Evolutionary conservation across 108 stramenopile species (phyloP).

Genomic region (Conticribra weissflogii): DNA sequence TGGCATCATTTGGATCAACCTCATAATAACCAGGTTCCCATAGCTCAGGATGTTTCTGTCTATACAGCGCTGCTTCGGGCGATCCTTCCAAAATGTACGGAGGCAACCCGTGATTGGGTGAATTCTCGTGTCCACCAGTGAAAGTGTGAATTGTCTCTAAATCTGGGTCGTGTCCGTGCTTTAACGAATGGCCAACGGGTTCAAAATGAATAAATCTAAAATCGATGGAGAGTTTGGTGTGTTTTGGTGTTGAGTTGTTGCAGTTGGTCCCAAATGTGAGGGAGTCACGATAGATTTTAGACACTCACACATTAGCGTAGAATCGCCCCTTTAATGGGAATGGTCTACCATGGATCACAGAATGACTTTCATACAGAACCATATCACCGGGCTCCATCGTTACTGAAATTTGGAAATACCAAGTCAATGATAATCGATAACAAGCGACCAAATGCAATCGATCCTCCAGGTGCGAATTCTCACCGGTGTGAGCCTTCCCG

Average conservation of each 20-base stretch:
- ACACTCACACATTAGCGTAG: slow-evolving; percentile 75
- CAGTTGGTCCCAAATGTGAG: too few relatives aligned
- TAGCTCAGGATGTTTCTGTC: slow-evolving; percentile 14
- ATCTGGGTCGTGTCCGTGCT: slow-evolving; percentile 35
- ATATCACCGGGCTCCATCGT: slow-evolving; percentile 88
- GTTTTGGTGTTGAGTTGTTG: neutral
- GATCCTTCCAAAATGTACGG: slow-evolving; percentile 56
- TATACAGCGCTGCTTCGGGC: slow-evolving; percentile 42
- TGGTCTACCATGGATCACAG: slow-evolving; percentile 91
- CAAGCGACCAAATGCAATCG: neutral
- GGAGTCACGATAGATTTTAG: neutral
- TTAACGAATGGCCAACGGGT: slow-evolving; percentile 51
- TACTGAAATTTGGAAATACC: slow-evolving; percentile 12
- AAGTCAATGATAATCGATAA: too few relatives aligned
- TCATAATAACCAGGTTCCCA: slow-evolving; percentile 34
- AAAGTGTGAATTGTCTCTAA: slow-evolving; percentile 12
- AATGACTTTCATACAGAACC: slow-evolving; percentile 90
- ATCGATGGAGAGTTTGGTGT: neutral
- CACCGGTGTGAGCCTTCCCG: slow-evolving; percentile 85
- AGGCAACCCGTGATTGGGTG: slow-evolving; percentile 42
- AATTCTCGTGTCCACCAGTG: slow-evolving; percentile 13
- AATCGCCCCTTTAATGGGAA: slow-evolving; percentile 84
- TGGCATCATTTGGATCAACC: slow-evolving; percentile 20
- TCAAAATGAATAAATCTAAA: slow-evolving; percentile 72
- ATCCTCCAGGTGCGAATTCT: slow-evolving; percentile 34